Conservation (phyloP, 768 basidiomycete species). For the Trametes sanguinea region DNA sequence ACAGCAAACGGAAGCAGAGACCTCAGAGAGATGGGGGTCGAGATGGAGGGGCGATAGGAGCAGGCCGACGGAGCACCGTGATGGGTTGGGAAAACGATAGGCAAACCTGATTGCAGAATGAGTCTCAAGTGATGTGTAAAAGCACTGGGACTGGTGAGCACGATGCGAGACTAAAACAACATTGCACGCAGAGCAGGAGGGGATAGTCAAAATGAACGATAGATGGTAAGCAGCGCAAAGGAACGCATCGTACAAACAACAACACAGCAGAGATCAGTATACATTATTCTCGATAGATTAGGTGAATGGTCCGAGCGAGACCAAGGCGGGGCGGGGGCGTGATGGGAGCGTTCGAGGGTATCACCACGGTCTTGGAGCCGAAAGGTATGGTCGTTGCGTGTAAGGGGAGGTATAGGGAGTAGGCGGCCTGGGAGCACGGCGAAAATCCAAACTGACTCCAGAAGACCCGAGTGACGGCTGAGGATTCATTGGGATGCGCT, state of each 20-base stretch:
- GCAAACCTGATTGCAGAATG: not conserved
- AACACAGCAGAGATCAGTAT: conserved; percentile 19
- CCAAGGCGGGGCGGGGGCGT: not conserved
- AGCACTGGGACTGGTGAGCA: not conserved
- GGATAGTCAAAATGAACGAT: conserved; percentile 6
- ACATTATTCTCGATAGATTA: conserved; percentile 21
- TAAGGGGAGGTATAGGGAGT: not conserved
- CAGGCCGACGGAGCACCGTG: not conserved
- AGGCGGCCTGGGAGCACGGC: not conserved
- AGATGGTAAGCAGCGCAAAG: conserved; percentile 11
- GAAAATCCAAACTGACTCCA: not conserved
- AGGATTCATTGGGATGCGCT: not conserved
- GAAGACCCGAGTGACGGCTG: not conserved
- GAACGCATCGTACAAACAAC: conserved; percentile 24
- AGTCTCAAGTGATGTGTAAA: not conserved
- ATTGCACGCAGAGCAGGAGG: not conserved
- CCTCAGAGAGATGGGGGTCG: not conserved
- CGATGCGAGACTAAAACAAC: not conserved
- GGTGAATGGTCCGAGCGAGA: not conserved
- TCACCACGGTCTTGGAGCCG: conserved; percentile 3
- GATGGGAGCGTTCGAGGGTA: conserved; percentile 1
- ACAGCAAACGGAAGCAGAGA: too few species aligned
- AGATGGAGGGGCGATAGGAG: not conserved
- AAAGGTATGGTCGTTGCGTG: not conserved
- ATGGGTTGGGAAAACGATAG: not conserved